Base-by-base conservation (phyloP, 768 basidiomycete genomes). In the Rhodotorula graminis region DNA sequence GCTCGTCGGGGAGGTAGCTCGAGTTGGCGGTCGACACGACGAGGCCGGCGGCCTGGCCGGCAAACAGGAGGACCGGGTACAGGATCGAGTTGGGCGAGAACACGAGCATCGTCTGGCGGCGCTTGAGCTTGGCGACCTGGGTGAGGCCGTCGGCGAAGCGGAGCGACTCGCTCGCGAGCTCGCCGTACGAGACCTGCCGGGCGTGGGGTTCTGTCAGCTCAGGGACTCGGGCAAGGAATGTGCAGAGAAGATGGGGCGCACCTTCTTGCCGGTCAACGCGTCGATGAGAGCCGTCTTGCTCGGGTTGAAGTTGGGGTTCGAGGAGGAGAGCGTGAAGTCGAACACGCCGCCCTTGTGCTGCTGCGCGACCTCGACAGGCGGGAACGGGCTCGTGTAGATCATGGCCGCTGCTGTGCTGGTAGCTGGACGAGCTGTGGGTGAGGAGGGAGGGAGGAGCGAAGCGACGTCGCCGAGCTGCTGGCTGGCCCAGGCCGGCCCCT, bases 11-110 rank as follows among this genome's bases (percentile, higher is more conserved):
- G 6, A 87, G 90, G 78, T 90, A 92, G 0, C 84, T 84, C 69
- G 85, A 87, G 79, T 92, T 93, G 25, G 89, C 89, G 23, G 90
- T 86, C 0, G 91, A 90, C 64, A 86, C 85, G 57, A 86, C 82
- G 25, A 90, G 78, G 8, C 89, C 90, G 0, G 88, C 89, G 0
- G 90, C 88, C 52, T 80, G 78, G 29, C 74, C 72, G 12, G 70
- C 80, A 27, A 77, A 63, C 44, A 76, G 37, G 57, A 76, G 60
- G 37, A 58, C 58, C 18, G 67, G 63, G 67, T 76, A 78, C 19
- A 69, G 66, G 42, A 57, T 15, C 15, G 53, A 53, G 69, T 78
- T 78, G n/a, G 77, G 75, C 14, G 49, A 23, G 53, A 70, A 72
- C 33, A 76, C 1, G 61, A 72, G 67, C 57, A 75, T n/a, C 0